Percentiles rank a stretch among this genome's conserved stretches.
Conservation (phyloP, 257 asterid genomes). For the Plantago ovata region DNA sequence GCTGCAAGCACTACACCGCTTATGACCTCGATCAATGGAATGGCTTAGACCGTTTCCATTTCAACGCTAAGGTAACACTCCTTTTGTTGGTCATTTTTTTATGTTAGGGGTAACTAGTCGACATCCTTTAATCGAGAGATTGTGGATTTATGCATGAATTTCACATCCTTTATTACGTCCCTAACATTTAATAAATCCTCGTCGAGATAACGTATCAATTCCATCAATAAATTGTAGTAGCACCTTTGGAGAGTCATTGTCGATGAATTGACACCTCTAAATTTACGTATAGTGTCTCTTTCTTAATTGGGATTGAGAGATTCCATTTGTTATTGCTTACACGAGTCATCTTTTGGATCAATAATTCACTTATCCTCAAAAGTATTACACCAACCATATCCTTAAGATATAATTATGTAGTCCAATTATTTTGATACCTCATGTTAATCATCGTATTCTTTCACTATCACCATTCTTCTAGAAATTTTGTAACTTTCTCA, state of each 20-base stretch:
- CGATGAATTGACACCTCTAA: too few species aligned
- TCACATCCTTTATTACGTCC: too few species aligned
- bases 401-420: slow-evolving; percentile 3
- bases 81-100: too few species aligned
- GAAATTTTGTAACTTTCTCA: not conserved
- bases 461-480: not conserved
- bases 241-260: too few species aligned
- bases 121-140: too few species aligned
- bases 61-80: slow-evolving; percentile 88
- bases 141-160: too few species aligned
- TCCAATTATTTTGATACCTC: not conserved
- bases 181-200: too few species aligned
- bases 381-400: slow-evolving; percentile 3
- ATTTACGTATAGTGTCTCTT: not conserved
- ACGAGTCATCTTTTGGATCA: slow-evolving; percentile 20
- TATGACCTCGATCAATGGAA: slow-evolving; percentile 84
- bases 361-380: not conserved
- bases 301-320: not conserved
- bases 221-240: too few species aligned
- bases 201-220: too few species aligned
- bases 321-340: slow-evolving; percentile 22
- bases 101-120: too few species aligned
- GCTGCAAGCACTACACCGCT: slow-evolving; percentile 90
- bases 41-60: slow-evolving; percentile 66
- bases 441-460: slow-evolving; percentile 4